Evolutionary conservation across 129 eudicot species (phyloP).

Genomic region (Pulicaria dysenterica): DNA sequence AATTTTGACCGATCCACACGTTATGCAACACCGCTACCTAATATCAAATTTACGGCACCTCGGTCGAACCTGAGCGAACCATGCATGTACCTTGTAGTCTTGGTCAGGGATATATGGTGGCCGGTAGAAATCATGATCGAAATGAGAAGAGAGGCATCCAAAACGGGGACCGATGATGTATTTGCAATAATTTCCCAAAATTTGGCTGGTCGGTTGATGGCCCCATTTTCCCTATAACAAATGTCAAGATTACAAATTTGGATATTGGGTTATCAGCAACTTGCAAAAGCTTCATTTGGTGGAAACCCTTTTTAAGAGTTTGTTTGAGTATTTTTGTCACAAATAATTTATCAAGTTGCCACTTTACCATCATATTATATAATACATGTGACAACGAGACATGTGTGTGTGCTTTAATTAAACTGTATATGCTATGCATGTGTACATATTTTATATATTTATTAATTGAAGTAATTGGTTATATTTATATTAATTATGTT

Average conservation of each 20-base stretch:
- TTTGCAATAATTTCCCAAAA: constrained; percentile 21
- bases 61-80: constrained; percentile 14
- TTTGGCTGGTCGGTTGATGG: constrained; percentile 22
- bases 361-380: neutral
- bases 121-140: constrained; percentile 25
- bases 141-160: constrained; percentile 18
- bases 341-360: constrained; percentile 19
- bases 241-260: constrained; percentile 20
- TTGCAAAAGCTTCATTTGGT: constrained; percentile 33
- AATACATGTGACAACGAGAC: neutral
- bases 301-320: constrained; percentile 5
- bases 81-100: neutral
- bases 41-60: no score
- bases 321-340: neutral
- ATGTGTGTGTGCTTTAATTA: no score
- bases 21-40: no score
- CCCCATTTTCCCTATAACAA: constrained; percentile 7
- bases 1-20: no score
- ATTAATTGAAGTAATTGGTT: no score
- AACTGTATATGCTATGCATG: no score
- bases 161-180: constrained; percentile 20
- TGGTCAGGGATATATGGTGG: constrained; percentile 6
- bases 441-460: no score
- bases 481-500: no score
- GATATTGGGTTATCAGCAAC: constrained; percentile 25